phyloP scores from a whole-genome alignment of 148 eudicot species.

The Rhododendron mucronatum region DNA sequence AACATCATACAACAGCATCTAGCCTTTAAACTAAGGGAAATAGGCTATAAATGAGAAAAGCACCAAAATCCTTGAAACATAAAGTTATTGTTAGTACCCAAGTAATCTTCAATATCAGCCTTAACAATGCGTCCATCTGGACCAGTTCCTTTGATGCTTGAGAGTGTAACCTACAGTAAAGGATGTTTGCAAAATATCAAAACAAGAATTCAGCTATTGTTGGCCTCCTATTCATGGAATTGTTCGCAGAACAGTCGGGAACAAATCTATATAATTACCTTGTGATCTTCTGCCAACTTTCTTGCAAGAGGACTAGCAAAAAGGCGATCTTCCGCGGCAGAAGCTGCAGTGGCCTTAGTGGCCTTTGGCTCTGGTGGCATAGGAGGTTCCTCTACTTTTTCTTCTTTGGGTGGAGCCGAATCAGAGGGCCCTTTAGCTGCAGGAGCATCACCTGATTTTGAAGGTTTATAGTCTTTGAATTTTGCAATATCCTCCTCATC shows the following conservation, averaged over 20 bases:
- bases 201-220: neutral
- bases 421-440: constrained; percentile 51
- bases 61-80: neutral
- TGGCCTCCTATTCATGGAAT: neutral
- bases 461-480: constrained; percentile 72
- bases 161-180: constrained; percentile 59
- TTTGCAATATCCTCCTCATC: constrained; percentile 76
- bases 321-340: constrained; percentile 65
- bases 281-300: constrained; percentile 88
- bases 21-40: neutral
- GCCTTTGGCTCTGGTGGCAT: constrained; percentile 42
- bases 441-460: constrained; percentile 49
- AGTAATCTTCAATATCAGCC: constrained; percentile 92
- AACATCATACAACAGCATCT: neutral
- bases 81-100: constrained; percentile 46
- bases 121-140: constrained; percentile 89
- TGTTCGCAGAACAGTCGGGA: neutral
- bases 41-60: neutral
- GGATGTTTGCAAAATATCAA: neutral
- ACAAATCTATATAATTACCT: constrained; percentile 30
- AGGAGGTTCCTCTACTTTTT: constrained; percentile 40
- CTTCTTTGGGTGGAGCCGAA: constrained; percentile 54
- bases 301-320: constrained; percentile 96
- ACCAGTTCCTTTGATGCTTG: constrained; percentile 94
- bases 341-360: constrained; percentile 39